Evolutionary conservation across 2,329 filamentous ascomycete genomes (phyloP).

Genomic region (Beauveria sp.): DNA sequence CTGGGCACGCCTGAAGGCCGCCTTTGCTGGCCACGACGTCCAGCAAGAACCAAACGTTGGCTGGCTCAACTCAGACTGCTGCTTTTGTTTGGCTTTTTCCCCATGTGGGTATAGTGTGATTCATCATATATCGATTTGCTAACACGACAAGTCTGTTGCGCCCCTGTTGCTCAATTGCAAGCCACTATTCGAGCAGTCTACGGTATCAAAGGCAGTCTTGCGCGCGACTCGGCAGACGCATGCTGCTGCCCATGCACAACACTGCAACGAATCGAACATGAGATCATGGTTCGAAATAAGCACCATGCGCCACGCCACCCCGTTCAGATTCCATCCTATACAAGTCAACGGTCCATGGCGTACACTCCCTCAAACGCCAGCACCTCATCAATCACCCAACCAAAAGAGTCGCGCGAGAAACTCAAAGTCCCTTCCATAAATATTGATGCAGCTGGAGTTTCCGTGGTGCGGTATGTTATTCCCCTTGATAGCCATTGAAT

Average conservation of each 20-base stretch:
- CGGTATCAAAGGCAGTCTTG: slow-evolving; percentile 21
- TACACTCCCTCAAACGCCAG: neutral
- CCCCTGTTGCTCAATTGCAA: slow-evolving; percentile 22
- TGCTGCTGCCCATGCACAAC: slow-evolving; percentile 23
- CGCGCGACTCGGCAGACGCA: slow-evolving; percentile 18
- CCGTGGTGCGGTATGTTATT: neutral
- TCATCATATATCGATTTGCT: neutral
- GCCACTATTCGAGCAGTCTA: slow-evolving; percentile 24
- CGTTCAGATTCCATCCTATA: neutral
- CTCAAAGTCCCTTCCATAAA: neutral
- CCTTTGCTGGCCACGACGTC: slow-evolving; percentile 17
- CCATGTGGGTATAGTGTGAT: slow-evolving; percentile 19
- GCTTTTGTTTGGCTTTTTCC: slow-evolving; percentile 17
- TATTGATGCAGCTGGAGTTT: neutral
- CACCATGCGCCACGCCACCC: slow-evolving; percentile 6
- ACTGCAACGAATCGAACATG: slow-evolving; percentile 23
- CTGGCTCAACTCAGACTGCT: slow-evolving; percentile 18
- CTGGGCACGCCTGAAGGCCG: slow-evolving; percentile 17
- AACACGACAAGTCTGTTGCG: slow-evolving; percentile 22
- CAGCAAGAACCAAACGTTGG: slow-evolving; percentile 13
- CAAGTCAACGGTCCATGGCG: neutral
- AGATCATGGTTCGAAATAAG: slow-evolving; percentile 24
- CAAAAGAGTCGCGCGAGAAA: neutral
- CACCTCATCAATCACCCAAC: neutral
- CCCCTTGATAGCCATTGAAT: neutral